These are phyloP conservation scores for Linanthus parryae DNA, from an alignment of 148 eudicot species.

Conservation along the genomic window DNA sequence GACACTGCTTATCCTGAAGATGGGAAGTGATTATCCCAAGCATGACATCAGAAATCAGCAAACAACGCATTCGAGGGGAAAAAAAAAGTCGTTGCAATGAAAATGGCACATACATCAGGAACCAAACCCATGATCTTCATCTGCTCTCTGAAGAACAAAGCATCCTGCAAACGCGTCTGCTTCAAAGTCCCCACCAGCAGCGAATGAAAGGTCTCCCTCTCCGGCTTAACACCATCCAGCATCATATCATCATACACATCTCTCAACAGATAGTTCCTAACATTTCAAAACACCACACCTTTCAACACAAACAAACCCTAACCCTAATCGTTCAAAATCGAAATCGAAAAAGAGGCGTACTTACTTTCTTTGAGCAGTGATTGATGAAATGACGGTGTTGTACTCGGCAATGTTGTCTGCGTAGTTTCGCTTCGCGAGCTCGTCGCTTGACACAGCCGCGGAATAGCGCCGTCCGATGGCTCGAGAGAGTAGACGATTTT, in stretches of 20 bases:
- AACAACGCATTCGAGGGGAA: no score
- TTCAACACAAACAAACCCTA: neutral
- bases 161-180: conserved; percentile 73
- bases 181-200: conserved; percentile 71
- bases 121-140: conserved; percentile 91
- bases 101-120: conserved; percentile 69
- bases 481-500: conserved; percentile 29
- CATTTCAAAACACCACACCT: neutral
- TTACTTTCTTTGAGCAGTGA: conserved; percentile 73
- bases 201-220: conserved; percentile 76
- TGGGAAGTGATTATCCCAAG: neutral
- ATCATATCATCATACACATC: conserved; percentile 96
- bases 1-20: no score
- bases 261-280: conserved; percentile 71
- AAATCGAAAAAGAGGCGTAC: neutral
- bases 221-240: conserved; percentile 88
- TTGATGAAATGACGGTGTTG: conserved; percentile 63
- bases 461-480: conserved; percentile 44
- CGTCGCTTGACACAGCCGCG: conserved; percentile 35
- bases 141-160: conserved; percentile 75
- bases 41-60: neutral
- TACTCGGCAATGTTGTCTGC: conserved; percentile 71
- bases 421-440: conserved; percentile 56
- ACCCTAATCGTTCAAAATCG: neutral
- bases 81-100: neutral